Evolutionary conservation across 2,329 filamentous ascomycete genomes (phyloP).

Genomic region (Graphilbum sp.): DNA sequence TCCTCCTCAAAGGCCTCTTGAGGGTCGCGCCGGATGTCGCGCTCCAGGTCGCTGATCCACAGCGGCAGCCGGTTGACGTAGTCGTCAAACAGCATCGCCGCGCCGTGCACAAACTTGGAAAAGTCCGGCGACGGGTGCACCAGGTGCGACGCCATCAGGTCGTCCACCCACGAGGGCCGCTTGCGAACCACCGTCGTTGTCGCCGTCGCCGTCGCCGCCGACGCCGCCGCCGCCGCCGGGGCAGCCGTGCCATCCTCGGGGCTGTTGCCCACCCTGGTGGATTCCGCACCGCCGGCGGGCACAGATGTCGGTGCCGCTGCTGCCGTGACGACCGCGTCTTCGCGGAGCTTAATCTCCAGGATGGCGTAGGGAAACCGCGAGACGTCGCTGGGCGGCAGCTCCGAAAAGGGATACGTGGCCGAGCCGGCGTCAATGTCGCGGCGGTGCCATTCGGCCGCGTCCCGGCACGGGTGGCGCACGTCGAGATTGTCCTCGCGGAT

Average conservation of each 20-base stretch:
- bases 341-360: conserved; percentile 79
- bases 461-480: conserved; percentile 67
- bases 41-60: conserved; percentile 85
- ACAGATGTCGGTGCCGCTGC: not conserved
- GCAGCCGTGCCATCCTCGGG: too few species aligned
- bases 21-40: conserved; percentile 85
- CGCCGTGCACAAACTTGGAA: conserved; percentile 92
- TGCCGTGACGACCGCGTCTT: conserved; percentile 25
- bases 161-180: conserved; percentile 71
- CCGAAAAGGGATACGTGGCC: conserved; percentile 76
- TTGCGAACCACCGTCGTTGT: conserved; percentile 28
- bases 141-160: conserved; percentile 82
- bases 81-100: conserved; percentile 84
- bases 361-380: conserved; percentile 80
- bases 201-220: not conserved
- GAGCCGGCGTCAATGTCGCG: conserved; percentile 69
- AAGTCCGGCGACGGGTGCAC: conserved; percentile 81
- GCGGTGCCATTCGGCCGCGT: conserved; percentile 81
- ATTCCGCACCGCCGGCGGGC: too few species aligned
- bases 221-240: not conserved
- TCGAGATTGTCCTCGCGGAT: conserved; percentile 71
- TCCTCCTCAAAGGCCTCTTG: conserved; percentile 83
- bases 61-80: conserved; percentile 93
- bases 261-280: too few species aligned
- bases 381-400: conserved; percentile 81